These are phyloP conservation scores for Phyllosticta citrichinensis DNA, from an alignment of 2,329 filamentous ascomycete genomes.

Conservation along the genomic window DNA sequence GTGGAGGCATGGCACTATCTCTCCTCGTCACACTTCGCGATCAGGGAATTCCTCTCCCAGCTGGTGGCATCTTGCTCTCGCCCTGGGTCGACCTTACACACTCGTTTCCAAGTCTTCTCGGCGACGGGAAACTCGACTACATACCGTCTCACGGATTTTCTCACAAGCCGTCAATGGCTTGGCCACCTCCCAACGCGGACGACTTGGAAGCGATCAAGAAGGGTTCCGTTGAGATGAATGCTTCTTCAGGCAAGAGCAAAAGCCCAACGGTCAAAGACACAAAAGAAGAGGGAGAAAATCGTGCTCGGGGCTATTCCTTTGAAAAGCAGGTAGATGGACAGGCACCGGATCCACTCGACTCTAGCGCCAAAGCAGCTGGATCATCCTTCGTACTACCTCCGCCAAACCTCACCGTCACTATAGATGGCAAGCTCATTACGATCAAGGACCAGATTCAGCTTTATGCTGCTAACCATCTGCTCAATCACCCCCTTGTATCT, in stretches of 20 bases:
- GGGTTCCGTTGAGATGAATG: conserved; percentile 2
- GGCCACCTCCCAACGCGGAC: conserved; percentile 81
- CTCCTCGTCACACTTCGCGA: conserved; percentile 75
- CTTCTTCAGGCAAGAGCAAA: conserved; percentile 4
- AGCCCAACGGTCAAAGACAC: conserved; percentile 1
- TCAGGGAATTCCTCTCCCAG: conserved; percentile 71
- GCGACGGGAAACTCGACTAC: conserved; percentile 67
- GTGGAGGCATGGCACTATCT: conserved; percentile 76
- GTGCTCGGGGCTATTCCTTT: conserved; percentile 26
- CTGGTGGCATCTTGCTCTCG: conserved; percentile 81
- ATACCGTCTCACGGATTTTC: conserved; percentile 82
- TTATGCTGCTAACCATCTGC: conserved; percentile 71
- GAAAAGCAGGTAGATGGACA: background rate
- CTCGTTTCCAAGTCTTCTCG: conserved; percentile 82
- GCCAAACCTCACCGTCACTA: conserved; percentile 48
- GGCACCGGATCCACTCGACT: background rate
- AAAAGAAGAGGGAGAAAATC: conserved; percentile 22
- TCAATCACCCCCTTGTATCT: conserved; percentile 82
- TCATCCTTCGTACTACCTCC: background rate
- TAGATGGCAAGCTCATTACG: conserved; percentile 57
- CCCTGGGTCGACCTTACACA: conserved; percentile 96
- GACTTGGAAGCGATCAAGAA: conserved; percentile 48
- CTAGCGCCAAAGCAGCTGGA: background rate
- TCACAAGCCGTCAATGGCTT: conserved; percentile 79
- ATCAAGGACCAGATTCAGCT: conserved; percentile 91